A percentile compares a stretch with the other conserved stretches of the same genome.
These are phyloP conservation scores for Starmerella davenportii DNA, from an alignment of 805 yeast genomes.

Conservation along the genomic window DNA sequence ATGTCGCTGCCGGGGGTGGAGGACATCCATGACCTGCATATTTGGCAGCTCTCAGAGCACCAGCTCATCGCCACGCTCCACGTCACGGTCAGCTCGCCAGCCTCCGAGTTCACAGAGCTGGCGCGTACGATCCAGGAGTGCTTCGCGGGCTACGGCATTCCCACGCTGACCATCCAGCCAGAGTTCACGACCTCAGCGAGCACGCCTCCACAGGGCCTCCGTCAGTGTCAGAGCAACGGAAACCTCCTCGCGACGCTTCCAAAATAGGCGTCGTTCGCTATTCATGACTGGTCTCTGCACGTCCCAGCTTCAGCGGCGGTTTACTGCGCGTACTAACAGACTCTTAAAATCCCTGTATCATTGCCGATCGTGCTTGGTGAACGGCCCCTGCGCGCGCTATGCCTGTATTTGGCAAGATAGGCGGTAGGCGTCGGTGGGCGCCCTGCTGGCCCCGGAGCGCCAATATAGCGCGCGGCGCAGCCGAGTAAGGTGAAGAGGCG, in stretches of 20 bases:
- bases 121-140: slow-evolving; percentile 62
- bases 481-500: no score
- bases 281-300: no score
- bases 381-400: no score
- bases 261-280: no score
- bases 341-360: no score
- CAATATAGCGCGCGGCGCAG: no score
- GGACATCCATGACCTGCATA: slow-evolving; percentile 86
- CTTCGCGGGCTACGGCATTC: slow-evolving; percentile 69
- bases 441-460: no score
- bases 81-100: slow-evolving; percentile 48
- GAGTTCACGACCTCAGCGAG: slow-evolving; percentile 37
- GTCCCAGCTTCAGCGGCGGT: no score
- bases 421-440: no score
- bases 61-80: slow-evolving; percentile 78
- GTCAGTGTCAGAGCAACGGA: slow-evolving; percentile 15
- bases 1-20: slow-evolving; percentile 50
- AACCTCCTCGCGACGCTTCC: slow-evolving; percentile 3
- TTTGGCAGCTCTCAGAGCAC: slow-evolving; percentile 87
- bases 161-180: slow-evolving; percentile 91
- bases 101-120: slow-evolving; percentile 49
- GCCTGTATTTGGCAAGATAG: no score
- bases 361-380: no score
- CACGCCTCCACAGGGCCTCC: slow-evolving; percentile 1
- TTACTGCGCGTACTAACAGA: no score